Evolutionary conservation across 768 basidiomycete species (phyloP), one percentile per base, ranked within the genome.

Genomic region (Rubroboletus satanas): DNA sequence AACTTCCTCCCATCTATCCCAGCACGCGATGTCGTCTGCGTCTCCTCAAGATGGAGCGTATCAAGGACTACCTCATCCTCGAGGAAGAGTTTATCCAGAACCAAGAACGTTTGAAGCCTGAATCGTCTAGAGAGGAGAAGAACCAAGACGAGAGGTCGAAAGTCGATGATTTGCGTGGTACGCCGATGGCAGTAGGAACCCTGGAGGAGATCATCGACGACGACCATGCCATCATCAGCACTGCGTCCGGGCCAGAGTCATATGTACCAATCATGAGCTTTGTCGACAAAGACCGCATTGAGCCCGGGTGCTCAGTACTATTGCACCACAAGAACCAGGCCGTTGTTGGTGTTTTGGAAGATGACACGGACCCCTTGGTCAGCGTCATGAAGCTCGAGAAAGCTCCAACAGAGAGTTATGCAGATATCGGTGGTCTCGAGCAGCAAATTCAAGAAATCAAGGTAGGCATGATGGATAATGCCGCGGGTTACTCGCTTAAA

Each of bases 341-440:
- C 0, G 87, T 99, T 57, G 90, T 98, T 51, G 97, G 97, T 63
- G 96, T 98, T 26, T 77, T 99, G 41, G 88, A 92, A 58, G 96
- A 99, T 66, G 96, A 99, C 66, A 79, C 88, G 12, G 92, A 99
- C 67, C 97, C 97, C 5, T 83, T 97, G 75, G 95, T 98, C 61
- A 96, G 86, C 68, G 90, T 98, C 67, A 98, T 98, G 95, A 97
- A 98, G 69, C 82, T 98, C 47, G 95, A 98, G 79, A 98, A 99
- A 76, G 95, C 96, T 4, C 97, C 97, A 1, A 97, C 94, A 18
- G 97, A 98, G 74, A 96, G 93, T 62, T 99, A 99, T 71, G 94
- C 96, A 12, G 97, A 98, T 67, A 90, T 99, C 63, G 97, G 97
- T 78, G 97, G 96, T 45, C 78, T 99, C 14, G 97, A 99, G 70